A percentile compares a stretch with the other conserved stretches of the same genome.
Conservation (phyloP, 73 alveolate species). For the Tetrahymena elliotti region DNA sequence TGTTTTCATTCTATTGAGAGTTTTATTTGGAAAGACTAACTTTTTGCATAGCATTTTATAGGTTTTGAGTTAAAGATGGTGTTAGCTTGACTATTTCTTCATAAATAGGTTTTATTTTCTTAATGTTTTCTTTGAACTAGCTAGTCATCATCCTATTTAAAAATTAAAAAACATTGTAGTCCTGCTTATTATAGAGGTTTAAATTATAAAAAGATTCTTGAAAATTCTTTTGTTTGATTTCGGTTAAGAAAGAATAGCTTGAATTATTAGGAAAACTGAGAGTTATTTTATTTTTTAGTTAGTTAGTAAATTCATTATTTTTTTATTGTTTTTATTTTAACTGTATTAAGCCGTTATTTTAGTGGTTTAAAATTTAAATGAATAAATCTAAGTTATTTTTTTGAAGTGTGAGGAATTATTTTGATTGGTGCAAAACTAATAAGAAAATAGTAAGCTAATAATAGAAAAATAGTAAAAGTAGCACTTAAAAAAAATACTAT, state of each 20-base stretch:
- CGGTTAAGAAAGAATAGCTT: neutral
- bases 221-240: neutral
- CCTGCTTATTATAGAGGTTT: no score
- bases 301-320: no score
- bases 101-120: neutral
- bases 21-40: neutral
- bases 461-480: no score
- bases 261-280: neutral
- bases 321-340: no score
- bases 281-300: neutral
- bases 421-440: neutral
- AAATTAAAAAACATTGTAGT: no score
- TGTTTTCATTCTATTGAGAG: neutral
- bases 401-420: neutral
- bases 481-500: neutral
- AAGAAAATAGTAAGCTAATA: no score
- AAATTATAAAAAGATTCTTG: no score
- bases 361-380: neutral
- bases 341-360: neutral
- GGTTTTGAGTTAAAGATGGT: neutral
- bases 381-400: neutral
- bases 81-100: neutral
- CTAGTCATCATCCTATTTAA: neutral
- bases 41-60: neutral
- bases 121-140: neutral